Evolutionary conservation across 1,139 yeast species (phyloP).

Genomic region (Maudiozyma humilis): DNA sequence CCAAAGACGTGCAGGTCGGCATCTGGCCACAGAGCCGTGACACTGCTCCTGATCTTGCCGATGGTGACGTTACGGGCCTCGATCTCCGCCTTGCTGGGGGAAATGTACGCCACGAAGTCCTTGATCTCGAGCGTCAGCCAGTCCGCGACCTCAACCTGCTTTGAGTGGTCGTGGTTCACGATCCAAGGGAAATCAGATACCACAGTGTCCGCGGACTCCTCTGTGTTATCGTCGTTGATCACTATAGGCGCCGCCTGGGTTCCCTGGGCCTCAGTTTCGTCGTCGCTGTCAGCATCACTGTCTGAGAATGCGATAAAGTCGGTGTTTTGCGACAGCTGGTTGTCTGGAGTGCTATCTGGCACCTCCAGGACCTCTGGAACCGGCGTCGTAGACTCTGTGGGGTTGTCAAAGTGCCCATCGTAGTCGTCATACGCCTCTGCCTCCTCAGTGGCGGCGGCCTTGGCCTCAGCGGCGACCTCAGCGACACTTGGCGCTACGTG

Average conservation of each 20-base stretch:
- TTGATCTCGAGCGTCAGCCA: slow-evolving; percentile 84
- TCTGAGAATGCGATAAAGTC: slow-evolving; percentile 35
- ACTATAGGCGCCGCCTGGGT: not conserved
- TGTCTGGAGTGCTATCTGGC: slow-evolving; percentile 12
- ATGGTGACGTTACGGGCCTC: slow-evolving; percentile 62
- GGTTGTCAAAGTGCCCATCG: slow-evolving; percentile 20
- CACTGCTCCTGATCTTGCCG: slow-evolving; percentile 47
- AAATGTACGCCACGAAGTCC: slow-evolving; percentile 79
- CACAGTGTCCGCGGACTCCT: not conserved
- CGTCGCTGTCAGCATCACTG: slow-evolving; percentile 24
- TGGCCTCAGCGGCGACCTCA: slow-evolving; percentile 1
- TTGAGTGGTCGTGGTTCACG: slow-evolving; percentile 64
- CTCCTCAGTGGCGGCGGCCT: slow-evolving; percentile 8
- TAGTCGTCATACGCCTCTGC: slow-evolving; percentile 23
- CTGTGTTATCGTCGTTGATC: not conserved
- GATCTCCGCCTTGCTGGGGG: slow-evolving; percentile 77
- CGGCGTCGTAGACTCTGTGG: slow-evolving; percentile 13
- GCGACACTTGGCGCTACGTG: not conserved
- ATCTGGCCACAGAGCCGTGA: slow-evolving; percentile 64
- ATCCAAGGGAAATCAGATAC: slow-evolving; percentile 64
- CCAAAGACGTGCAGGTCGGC: slow-evolving; percentile 88
- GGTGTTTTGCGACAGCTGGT: slow-evolving; percentile 35
- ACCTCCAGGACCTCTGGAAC: slow-evolving; percentile 7
- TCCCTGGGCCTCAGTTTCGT: slow-evolving; percentile 8
- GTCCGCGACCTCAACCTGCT: slow-evolving; percentile 69